These are phyloP conservation scores for Erythrophleum ivorense DNA, from an alignment of 331 rosid species.

Conservation along the genomic window DNA sequence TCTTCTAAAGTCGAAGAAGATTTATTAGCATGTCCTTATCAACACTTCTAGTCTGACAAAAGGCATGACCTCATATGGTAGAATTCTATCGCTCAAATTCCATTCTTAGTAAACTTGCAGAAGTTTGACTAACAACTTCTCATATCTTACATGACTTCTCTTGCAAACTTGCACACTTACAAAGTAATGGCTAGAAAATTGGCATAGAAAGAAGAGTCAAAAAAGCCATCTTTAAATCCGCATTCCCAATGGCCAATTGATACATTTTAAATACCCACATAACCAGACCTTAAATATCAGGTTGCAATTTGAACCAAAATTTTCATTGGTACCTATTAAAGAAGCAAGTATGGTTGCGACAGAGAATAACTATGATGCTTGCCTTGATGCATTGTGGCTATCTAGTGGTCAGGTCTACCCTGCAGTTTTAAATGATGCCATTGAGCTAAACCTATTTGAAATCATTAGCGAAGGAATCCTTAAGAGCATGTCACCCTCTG, in stretches of 20 bases:
- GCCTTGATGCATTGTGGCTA: constrained; percentile 32
- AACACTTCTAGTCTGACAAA: neutral
- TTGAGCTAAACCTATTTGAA: constrained; percentile 45
- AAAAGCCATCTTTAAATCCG: no score
- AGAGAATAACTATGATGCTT: neutral
- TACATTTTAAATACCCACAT: neutral
- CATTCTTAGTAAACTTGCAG: neutral
- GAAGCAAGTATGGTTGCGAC: neutral
- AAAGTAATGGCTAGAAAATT: no score
- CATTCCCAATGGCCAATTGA: no score
- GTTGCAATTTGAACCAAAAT: neutral
- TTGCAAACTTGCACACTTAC: no score
- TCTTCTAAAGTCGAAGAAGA: no score
- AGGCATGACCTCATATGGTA: neutral
- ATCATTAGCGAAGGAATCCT: constrained; percentile 39
- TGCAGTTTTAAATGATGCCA: constrained; percentile 39
- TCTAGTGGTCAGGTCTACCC: constrained; percentile 23
- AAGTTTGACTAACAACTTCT: neutral
- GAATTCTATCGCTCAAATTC: neutral
- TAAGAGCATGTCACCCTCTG: neutral
- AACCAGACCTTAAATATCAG: neutral
- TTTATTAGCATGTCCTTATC: neutral
- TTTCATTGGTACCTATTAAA: neutral
- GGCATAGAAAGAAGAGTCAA: no score
- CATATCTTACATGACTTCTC: no score